Percentiles rank a stretch among this genome's conserved stretches.
Evolutionary conservation across 2,329 filamentous ascomycete species (phyloP).

Genomic region (Orbilia quercus): DNA sequence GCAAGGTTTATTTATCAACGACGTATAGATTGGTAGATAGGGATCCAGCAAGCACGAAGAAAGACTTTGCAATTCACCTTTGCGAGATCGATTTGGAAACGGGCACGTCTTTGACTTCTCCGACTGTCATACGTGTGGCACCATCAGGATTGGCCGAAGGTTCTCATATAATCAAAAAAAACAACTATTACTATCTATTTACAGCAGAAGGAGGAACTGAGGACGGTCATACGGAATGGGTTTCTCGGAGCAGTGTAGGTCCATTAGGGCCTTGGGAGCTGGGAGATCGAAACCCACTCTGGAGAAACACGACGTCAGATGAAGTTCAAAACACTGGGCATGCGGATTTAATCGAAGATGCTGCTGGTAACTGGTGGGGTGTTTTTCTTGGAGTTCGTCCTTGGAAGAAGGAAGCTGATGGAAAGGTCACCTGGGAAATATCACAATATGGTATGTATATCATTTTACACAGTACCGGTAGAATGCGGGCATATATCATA

Average conservation of each 20-base stretch:
- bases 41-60: conserved; percentile 48
- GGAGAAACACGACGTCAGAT: conserved; percentile 57
- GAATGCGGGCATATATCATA: too few species aligned
- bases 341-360: conserved; percentile 67
- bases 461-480: too few species aligned
- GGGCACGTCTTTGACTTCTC: conserved; percentile 64
- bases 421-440: conserved; percentile 44
- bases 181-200: conserved; percentile 71
- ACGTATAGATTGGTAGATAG: conserved; percentile 62
- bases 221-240: conserved; percentile 71
- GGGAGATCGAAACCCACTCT: conserved; percentile 69
- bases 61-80: conserved; percentile 66
- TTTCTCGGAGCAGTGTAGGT: conserved; percentile 67
- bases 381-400: conserved; percentile 63
- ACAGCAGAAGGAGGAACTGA: conserved; percentile 73
- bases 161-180: conserved; percentile 71
- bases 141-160: conserved; percentile 67
- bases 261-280: conserved; percentile 63
- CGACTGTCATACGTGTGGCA: conserved; percentile 61
- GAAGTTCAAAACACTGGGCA: conserved; percentile 67
- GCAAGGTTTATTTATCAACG: conserved; percentile 67
- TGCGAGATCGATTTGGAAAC: conserved; percentile 65
- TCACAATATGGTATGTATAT: conserved; percentile 49
- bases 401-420: conserved; percentile 43
- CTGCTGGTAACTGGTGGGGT: conserved; percentile 66